Base-by-base conservation (phyloP, 495 filamentous ascomycete species). In the Mytilinidion resinicola region DNA sequence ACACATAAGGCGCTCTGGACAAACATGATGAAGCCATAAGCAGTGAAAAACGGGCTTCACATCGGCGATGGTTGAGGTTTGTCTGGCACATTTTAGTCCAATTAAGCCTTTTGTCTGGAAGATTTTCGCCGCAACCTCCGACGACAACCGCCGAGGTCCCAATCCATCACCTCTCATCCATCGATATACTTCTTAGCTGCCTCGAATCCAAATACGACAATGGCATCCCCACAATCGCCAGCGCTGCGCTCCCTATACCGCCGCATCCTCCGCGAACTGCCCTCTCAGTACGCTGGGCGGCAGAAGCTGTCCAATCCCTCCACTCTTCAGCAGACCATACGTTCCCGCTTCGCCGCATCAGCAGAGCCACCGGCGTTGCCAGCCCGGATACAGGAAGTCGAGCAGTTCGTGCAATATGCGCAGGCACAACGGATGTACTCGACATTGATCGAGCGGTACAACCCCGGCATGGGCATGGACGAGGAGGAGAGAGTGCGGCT, bases 241-340 rank as follows among this genome's bases (percentile, higher is more conserved):
- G 80, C 80, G 66, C 71, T 86, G 49, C 88, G 88, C 68, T 82
- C 88, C 44, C 78, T 95, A 68, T 98, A 98, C 78, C 88, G 93
- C 65, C 80, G 84, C 19, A 77, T 98, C 71, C 88, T 96, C 53
- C 89, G 91, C 72, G 91, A 96, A 75, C 85, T 96, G 33, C 92
- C 93, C 17, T 82, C 85, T 44, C 42, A 57, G 21, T 7, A 56
- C 19, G 48, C 66, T 20, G 14, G 75, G 57, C 33, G 51, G 43
- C 39, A 12, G 57, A 60, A 63, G 3, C 74, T 84, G 69, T 79
- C 79, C 59, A 66, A 74, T 42, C 72, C 76, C 7, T 73, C 75
- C 43, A 69, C 78, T 12, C 58, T 79, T 19, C 77, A 78, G 57
- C 67, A 69, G 44, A 76, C 71, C 47, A 72, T 79, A 38, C 69